phyloP scores from a whole-genome alignment of 352 stramenopile species.

The Phytopythium cucurbitacearum region DNA sequence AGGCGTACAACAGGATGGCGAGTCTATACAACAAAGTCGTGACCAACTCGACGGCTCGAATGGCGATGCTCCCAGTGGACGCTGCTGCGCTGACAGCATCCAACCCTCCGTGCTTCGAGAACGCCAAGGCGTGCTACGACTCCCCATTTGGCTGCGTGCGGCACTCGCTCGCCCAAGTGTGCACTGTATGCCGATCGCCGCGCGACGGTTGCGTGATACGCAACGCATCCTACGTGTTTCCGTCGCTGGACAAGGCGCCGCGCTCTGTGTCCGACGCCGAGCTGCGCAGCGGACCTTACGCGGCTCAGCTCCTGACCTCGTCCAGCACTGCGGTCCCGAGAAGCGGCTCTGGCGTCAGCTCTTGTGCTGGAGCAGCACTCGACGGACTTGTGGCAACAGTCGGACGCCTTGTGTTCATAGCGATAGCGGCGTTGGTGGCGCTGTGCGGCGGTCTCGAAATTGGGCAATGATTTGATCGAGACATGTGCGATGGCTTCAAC shows the following conservation, averaged over 20 bases:
- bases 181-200: constrained; percentile 42
- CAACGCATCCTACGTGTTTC: constrained; percentile 39
- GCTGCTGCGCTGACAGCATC: constrained; percentile 27
- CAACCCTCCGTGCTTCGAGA: constrained; percentile 63
- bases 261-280: constrained; percentile 22
- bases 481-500: no score
- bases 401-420: no score
- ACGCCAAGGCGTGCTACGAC: constrained; percentile 48
- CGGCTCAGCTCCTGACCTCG: constrained; percentile 10
- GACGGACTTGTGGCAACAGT: no score
- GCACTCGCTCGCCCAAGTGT: constrained; percentile 64
- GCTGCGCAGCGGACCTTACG: constrained; percentile 28
- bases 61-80: constrained; percentile 40
- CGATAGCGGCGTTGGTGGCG: no score
- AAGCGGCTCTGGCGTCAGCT: neutral
- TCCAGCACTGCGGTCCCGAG: neutral
- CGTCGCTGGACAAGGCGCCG: constrained; percentile 19
- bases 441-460: no score
- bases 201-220: constrained; percentile 28
- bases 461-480: no score
- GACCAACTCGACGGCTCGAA: constrained; percentile 19
- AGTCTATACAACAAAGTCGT: constrained; percentile 3
- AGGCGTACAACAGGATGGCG: constrained; percentile 38
- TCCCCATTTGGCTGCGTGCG: constrained; percentile 43
- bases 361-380: no score